Conservation (phyloP, 73 alveolate species). For the Paramecium sexaurelia region DNA sequence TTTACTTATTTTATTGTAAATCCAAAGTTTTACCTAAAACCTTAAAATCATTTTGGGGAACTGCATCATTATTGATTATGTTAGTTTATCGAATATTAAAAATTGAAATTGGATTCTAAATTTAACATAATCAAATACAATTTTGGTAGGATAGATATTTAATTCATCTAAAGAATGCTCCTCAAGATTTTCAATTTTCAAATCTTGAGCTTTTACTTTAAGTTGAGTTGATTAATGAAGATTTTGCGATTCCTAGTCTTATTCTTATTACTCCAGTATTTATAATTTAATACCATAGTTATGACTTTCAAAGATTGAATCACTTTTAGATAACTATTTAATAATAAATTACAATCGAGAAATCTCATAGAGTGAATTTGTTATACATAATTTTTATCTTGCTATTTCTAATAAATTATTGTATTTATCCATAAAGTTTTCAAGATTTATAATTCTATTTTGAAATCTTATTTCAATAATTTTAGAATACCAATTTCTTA, state of each 20-base stretch:
- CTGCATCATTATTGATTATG: too few species aligned
- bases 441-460: not conserved
- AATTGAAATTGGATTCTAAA: too few species aligned
- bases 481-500: not conserved
- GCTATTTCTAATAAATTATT: not conserved
- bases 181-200: too few species aligned
- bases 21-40: not conserved
- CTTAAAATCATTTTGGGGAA: not conserved
- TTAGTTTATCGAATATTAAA: too few species aligned
- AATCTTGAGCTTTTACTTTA: too few species aligned
- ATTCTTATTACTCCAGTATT: too few species aligned
- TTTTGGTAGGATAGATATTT: too few species aligned
- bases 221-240: too few species aligned
- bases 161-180: too few species aligned
- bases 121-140: too few species aligned
- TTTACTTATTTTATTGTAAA: not conserved
- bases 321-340: not conserved
- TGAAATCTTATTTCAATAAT: not conserved
- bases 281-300: not conserved
- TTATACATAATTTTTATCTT: not conserved
- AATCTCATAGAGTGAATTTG: conserved; percentile 5
- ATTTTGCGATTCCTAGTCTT: too few species aligned
- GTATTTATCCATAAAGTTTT: not conserved
- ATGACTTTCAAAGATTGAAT: not conserved
- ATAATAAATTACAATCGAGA: conserved; percentile 16